Evolutionary conservation across 805 yeast species (phyloP), one percentile per base, ranked within the genome.

Genomic region (Hanseniaspora mollemarum): DNA sequence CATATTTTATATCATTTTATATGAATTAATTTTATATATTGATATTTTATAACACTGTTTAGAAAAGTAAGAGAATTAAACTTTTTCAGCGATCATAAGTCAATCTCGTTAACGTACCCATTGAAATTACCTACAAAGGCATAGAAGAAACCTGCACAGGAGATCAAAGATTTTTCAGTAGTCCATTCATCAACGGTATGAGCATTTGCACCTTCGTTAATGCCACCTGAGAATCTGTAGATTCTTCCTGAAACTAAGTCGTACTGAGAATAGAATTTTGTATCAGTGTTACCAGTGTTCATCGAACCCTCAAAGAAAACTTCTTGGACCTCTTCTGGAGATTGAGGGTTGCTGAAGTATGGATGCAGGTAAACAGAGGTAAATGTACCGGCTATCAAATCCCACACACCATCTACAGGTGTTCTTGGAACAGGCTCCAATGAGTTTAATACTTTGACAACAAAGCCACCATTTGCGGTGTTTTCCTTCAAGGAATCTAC

Each of bases 351-450:
- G 18, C 18, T 22, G 28, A 51, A 51, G 33, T 44, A 45, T 12
- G 49, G 43, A 35, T 46, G 38, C 19, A 32, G 29, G 36, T 51
- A 51, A 22, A 46, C 51, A 13, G 49, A 46, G 13, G 49, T 22
- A 18, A 29, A 44, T 18, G 80, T 72, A 12, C 88, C 88, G 0
- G 81, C 72, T 46, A 82, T 68, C 28, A 67, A 56, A 8, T 68
- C 67, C 83, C 84, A 81, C 13, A 70, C 63, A 1, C 61, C 63
- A 36, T 69, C 71, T 37, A 62, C 58, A 5, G 82, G 81, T 0
- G 79, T 65, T 2, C 70, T 58, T 1, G 81, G 79, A 0, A 83
- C 76, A 1, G 78, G 76, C 40, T 73, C 76, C 31, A 73, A 60
- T 1, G 59, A 50, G 28, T 54, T 54, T 6, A 36, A 52, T 19